phyloP scores from a whole-genome alignment of 257 asterid genomes.

The Solanum pimpinellifolium region DNA sequence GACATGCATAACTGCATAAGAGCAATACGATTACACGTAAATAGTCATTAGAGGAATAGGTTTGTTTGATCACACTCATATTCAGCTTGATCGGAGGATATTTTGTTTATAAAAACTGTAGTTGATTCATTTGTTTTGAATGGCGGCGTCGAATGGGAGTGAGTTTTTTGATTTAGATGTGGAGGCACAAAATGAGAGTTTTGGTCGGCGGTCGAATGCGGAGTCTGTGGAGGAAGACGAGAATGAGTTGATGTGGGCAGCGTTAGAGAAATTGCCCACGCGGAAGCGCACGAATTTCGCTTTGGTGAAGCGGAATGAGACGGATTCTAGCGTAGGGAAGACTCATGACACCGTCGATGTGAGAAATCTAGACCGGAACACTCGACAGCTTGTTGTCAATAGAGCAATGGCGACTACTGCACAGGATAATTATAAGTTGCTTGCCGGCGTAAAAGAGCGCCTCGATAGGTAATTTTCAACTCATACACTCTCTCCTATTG shows the following conservation, averaged over 20 bases:
- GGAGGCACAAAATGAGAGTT: constrained; percentile 37
- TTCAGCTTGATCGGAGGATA: neutral
- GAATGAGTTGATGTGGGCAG: constrained; percentile 69
- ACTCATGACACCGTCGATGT: constrained; percentile 46
- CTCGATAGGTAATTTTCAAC: constrained; percentile 41
- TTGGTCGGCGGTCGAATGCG: constrained; percentile 56
- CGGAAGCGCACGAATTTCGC: constrained; percentile 37
- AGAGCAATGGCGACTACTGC: constrained; percentile 69
- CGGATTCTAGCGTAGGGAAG: constrained; percentile 6
- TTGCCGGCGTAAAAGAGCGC: constrained; percentile 67
- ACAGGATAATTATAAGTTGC: constrained; percentile 65
- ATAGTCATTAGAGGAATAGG: neutral
- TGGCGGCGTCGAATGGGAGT: constrained; percentile 75
- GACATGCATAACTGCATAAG: neutral
- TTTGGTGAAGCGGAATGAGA: constrained; percentile 22
- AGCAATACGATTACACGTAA: neutral
- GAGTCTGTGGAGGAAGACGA: constrained; percentile 53
- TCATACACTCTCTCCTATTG: neutral
- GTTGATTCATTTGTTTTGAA: neutral
- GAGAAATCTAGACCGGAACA: constrained; percentile 47
- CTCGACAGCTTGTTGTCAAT: constrained; percentile 58
- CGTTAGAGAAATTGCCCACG: constrained; percentile 68
- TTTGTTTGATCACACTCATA: neutral
- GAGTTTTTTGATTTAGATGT: constrained; percentile 53
- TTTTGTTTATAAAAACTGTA: neutral